Percentiles rank a stretch among this genome's conserved stretches.
Conservation (phyloP, 2,329 filamentous ascomycete species). For the Macroventuria anomochaeta region DNA sequence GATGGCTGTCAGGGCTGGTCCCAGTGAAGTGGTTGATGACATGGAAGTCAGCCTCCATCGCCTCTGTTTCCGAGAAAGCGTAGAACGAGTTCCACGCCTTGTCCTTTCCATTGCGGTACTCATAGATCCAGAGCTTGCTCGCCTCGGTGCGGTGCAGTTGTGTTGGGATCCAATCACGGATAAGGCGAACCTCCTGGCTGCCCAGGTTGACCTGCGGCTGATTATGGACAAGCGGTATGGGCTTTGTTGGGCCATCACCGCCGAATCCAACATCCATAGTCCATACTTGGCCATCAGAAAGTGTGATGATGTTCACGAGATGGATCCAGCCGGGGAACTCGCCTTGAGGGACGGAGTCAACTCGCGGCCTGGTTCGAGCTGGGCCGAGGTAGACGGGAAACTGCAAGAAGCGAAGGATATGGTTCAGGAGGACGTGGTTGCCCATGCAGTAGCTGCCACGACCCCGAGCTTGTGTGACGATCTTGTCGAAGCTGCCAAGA, state of each 20-base stretch:
- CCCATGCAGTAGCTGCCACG: slow-evolving; percentile 69
- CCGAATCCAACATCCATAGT: slow-evolving; percentile 70
- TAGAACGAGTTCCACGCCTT: slow-evolving; percentile 54
- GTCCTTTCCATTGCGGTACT: slow-evolving; percentile 55
- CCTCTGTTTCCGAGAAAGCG: slow-evolving; percentile 51
- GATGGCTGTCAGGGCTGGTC: slow-evolving; percentile 40
- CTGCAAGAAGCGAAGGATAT: slow-evolving; percentile 60
- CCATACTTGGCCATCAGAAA: slow-evolving; percentile 59
- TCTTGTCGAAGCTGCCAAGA: slow-evolving; percentile 58
- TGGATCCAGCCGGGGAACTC: slow-evolving; percentile 63
- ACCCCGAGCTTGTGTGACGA: slow-evolving; percentile 52
- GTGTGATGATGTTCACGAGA: slow-evolving; percentile 66
- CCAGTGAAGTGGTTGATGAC: slow-evolving; percentile 50
- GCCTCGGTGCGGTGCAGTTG: slow-evolving; percentile 45
- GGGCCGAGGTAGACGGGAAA: slow-evolving; percentile 63
- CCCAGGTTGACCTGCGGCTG: slow-evolving; percentile 58
- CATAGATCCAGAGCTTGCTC: slow-evolving; percentile 67
- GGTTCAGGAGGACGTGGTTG: slow-evolving; percentile 61
- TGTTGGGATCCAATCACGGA: slow-evolving; percentile 57
- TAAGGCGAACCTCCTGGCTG: slow-evolving; percentile 63
- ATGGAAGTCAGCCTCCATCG: slow-evolving; percentile 49
- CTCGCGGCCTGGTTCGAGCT: slow-evolving; percentile 51
- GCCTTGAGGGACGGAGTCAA: slow-evolving; percentile 43
- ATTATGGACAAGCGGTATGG: slow-evolving; percentile 59
- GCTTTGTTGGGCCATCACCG: slow-evolving; percentile 64